These are phyloP conservation scores for Fusarium sp. DNA, from an alignment of 2,329 filamentous ascomycete genomes.

Conservation along the genomic window DNA sequence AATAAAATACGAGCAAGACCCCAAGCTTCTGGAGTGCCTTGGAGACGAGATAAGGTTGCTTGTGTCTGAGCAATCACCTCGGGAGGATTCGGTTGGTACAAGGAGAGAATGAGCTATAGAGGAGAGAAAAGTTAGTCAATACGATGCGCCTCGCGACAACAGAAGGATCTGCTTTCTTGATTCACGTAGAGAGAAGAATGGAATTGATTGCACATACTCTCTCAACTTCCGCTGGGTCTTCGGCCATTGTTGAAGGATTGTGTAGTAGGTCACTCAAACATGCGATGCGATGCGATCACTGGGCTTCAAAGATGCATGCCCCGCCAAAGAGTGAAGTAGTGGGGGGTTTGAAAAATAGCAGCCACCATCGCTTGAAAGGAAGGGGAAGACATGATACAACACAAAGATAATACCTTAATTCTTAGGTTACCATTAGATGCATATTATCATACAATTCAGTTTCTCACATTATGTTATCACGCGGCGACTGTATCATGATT, in stretches of 20 bases:
- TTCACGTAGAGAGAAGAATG: neutral
- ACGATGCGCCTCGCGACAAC: neutral
- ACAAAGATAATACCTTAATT: neutral
- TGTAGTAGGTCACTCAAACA: neutral
- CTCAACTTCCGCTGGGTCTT: constrained; percentile 3
- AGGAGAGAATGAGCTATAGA: constrained; percentile 61
- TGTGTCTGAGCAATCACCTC: constrained; percentile 68
- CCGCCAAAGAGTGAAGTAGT: neutral
- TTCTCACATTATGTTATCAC: neutral
- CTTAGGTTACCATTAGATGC: neutral
- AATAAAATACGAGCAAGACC: constrained; percentile 83
- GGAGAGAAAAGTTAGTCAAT: constrained; percentile 28
- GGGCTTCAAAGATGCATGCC: neutral
- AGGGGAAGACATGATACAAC: neutral
- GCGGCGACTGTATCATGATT: neutral
- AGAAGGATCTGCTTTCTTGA: neutral
- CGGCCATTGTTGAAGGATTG: neutral
- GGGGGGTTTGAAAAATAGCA: neutral
- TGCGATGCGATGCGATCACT: neutral
- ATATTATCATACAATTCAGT: neutral
- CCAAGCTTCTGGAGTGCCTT: constrained; percentile 87
- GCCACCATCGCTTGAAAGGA: neutral
- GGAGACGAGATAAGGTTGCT: constrained; percentile 80
- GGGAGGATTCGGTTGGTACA: constrained; percentile 66
- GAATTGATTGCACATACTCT: neutral